Evolutionary conservation across 2,329 filamentous ascomycete species (phyloP).

Genomic region (Sporothrix brasiliensis): DNA sequence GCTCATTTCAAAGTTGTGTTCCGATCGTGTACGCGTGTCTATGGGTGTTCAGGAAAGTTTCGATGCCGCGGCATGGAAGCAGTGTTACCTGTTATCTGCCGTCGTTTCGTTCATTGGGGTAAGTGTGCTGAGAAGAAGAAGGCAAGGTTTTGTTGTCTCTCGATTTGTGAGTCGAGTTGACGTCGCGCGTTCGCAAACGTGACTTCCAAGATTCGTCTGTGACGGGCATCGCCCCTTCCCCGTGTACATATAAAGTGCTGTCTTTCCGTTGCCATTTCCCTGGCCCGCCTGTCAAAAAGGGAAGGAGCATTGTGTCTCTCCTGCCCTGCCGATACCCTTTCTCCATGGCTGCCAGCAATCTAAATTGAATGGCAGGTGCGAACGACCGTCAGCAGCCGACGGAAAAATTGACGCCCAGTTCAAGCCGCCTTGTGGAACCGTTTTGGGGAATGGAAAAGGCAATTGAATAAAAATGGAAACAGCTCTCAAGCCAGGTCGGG

Average conservation of each 20-base stretch:
- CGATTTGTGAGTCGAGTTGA: neutral
- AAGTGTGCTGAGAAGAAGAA: neutral
- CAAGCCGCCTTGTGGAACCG: constrained; percentile 7
- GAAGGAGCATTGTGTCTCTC: constrained; percentile 22
- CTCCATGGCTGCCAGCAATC: neutral
- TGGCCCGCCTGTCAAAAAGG: neutral
- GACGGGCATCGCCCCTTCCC: constrained; percentile 8
- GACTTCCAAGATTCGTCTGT: neutral
- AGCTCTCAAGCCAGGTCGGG: neutral
- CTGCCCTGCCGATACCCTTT: neutral
- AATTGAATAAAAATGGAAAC: neutral
- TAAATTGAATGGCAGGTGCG: constrained; percentile 28
- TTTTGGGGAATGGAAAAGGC: neutral
- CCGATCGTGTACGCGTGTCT: neutral
- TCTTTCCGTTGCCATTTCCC: neutral
- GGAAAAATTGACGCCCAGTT: neutral
- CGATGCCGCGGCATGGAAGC: neutral
- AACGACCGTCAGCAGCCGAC: constrained; percentile 20
- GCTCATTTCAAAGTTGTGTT: constrained; percentile 11
- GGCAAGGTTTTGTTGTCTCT: neutral
- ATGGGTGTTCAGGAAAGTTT: neutral
- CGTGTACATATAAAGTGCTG: neutral
- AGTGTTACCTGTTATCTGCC: neutral
- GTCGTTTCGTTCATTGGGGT: neutral
- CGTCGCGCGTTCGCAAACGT: neutral